Percentiles rank a stretch among this genome's conserved stretches.
Conservation (phyloP, 805 yeast species). For the Cephaloascus albidus region DNA sequence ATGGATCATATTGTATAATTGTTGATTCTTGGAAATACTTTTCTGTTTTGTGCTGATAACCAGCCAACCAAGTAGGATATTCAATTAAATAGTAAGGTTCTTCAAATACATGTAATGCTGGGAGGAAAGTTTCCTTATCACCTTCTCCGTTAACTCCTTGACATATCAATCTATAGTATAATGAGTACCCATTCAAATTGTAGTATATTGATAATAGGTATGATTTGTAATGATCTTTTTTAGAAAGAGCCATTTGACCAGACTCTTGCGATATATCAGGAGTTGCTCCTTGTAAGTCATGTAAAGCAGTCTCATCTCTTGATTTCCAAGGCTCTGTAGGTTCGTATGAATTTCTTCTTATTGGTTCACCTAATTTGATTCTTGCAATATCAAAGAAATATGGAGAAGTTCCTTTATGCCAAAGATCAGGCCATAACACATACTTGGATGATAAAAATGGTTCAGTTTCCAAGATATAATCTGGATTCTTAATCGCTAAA, state of each 20-base stretch:
- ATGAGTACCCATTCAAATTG: constrained; percentile 18
- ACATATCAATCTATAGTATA: constrained; percentile 19
- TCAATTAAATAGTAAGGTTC: constrained; percentile 20
- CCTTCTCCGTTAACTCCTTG: constrained; percentile 25
- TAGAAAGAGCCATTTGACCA: constrained; percentile 25
- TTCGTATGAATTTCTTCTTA: constrained; percentile 16
- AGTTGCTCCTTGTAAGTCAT: constrained; percentile 24
- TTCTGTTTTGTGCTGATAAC: constrained; percentile 3
- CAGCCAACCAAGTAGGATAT: constrained; percentile 9
- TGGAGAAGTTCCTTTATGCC: constrained; percentile 24
- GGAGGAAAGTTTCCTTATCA: constrained; percentile 26
- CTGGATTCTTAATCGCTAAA: constrained; percentile 21
- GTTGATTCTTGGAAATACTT: constrained; percentile 15
- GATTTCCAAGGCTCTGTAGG: constrained; percentile 14
- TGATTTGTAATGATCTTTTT: constrained; percentile 19
- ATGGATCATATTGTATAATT: constrained; percentile 21
- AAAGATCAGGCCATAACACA: constrained; percentile 26
- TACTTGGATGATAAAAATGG: constrained; percentile 11
- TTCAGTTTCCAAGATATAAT: constrained; percentile 13
- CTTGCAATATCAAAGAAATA: constrained; percentile 21
- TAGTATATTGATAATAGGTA: constrained; percentile 22
- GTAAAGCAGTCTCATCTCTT: constrained; percentile 14
- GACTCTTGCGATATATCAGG: constrained; percentile 19
- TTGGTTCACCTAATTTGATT: constrained; percentile 17
- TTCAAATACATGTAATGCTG: constrained; percentile 23